Evolutionary conservation across 306 rosid genomes (phyloP), one percentile per base, ranked within the genome.

Genomic region (Hippophae tibetana): DNA sequence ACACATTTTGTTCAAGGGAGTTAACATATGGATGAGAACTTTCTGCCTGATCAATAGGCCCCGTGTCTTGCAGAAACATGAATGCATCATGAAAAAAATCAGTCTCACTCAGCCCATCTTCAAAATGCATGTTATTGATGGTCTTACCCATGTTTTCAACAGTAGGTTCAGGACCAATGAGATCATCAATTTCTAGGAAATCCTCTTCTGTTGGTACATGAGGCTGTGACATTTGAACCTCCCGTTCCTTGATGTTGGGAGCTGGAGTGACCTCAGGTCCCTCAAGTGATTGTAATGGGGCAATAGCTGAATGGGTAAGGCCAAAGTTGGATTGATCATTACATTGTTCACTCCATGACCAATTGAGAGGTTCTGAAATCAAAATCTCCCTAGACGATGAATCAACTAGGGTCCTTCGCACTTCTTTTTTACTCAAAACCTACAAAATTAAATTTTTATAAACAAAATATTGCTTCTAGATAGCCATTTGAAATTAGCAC

Each of bases 131-230:
- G 71, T 63, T 72, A 58, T 61, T 83, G 13, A 53, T 6, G 0
- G 77, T 47, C 5, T 59, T 73, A 57, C 57, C 86, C n/a, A 41
- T 41, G 66, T 59, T 64, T 50, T 79, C 46, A 51, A 58, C 3
- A 14, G 70, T 13, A 47, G 86, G 82, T 61, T 80, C 86, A n/a
- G 88, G 71, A 66, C 71, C 85, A 51, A 58, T 11, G 57, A 92
- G 95, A 72, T 92, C 96, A 68, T 88, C 78, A 18, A 92, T 82
- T 76, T 88, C 96, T 82, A 92, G 77, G 81, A 82, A 92, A 76
- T 76, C 95, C 12, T 75, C 90, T 67, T 76, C 89, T 5, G 52
- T 60, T 27, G 65, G 57, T 31, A 64, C 7, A 10, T 65, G 62
- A 51, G 69, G 64, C 43, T 31, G 38, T 31, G 38, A 31, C 5